Conservation (phyloP, 768 basidiomycete genomes). For the Russula lepida region DNA sequence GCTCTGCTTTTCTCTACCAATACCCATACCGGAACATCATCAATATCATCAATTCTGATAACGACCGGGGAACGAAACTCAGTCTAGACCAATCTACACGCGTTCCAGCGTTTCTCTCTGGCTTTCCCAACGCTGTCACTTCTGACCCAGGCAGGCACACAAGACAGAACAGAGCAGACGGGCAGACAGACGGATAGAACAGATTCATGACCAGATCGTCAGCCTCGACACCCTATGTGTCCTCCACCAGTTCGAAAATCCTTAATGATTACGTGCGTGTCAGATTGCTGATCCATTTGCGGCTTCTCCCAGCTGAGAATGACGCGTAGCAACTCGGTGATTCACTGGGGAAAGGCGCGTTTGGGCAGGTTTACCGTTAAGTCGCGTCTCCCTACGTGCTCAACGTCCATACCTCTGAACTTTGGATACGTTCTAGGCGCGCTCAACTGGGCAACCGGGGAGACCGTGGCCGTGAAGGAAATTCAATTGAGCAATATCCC, state of each 20-base stretch:
- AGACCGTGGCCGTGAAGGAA: conserved; percentile 98
- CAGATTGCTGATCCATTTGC: no score
- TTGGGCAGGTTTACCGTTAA: conserved; percentile 91
- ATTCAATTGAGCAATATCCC: conserved; percentile 92
- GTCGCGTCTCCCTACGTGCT: conserved; percentile 27
- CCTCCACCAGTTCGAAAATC: conserved; percentile 10
- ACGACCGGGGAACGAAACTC: background rate
- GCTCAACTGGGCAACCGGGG: conserved; percentile 92
- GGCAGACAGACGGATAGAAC: background rate
- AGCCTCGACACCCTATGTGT: conserved; percentile 9
- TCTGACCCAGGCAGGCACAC: background rate
- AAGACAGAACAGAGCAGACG: background rate
- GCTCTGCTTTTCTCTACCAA: background rate
- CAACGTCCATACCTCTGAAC: background rate
- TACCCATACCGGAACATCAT: background rate
- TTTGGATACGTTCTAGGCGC: conserved; percentile 45
- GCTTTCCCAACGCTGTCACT: background rate
- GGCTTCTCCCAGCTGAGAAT: background rate
- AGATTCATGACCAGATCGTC: conserved; percentile 11
- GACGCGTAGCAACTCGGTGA: conserved; percentile 82
- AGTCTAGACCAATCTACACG: background rate
- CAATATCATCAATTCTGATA: background rate
- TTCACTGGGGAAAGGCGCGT: conserved; percentile 92
- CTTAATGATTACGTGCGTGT: conserved; percentile 21
- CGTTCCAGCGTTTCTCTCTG: background rate